Percentiles rank a stretch among this genome's conserved stretches.
These are phyloP conservation scores for Collybiopsis confluens DNA, from an alignment of 768 basidiomycete genomes.

Conservation along the genomic window DNA sequence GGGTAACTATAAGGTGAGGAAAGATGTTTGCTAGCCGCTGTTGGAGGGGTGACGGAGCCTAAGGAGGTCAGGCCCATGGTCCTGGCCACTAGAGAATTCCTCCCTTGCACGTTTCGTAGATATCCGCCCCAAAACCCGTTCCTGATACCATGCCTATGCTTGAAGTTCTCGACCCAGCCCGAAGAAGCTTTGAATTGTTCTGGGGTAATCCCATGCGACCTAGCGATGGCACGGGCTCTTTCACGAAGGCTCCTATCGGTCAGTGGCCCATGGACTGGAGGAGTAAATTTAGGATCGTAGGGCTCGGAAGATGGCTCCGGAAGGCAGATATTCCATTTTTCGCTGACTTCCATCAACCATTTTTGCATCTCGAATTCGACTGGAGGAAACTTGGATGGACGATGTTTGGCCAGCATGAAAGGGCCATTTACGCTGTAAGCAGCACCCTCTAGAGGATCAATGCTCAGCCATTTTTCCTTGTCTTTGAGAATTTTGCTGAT, in stretches of 20 bases:
- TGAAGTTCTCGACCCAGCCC: constrained; percentile 92
- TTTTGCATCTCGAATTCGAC: constrained; percentile 62
- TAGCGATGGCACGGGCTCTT: constrained; percentile 48
- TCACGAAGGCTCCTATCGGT: constrained; percentile 56
- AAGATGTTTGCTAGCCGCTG: not conserved
- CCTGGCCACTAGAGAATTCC: constrained; percentile 1
- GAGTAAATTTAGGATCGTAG: not conserved
- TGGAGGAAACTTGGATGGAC: constrained; percentile 78
- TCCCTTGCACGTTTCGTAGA: constrained; percentile 16
- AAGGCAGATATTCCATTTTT: constrained; percentile 1
- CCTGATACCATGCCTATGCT: constrained; percentile 73
- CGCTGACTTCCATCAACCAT: constrained; percentile 41
- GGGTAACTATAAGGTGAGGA: too few relatives aligned
- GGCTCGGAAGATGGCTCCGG: constrained; percentile 2
- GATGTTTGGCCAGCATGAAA: constrained; percentile 57
- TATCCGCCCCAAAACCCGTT: constrained; percentile 55
- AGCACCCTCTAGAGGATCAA: constrained; percentile 53
- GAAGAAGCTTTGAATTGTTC: constrained; percentile 89
- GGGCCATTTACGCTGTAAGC: not conserved
- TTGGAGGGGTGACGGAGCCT: constrained; percentile 1
- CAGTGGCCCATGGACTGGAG: constrained; percentile 41
- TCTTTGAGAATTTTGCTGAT: constrained; percentile 65
- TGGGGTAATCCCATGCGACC: constrained; percentile 47
- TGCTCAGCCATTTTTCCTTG: constrained; percentile 60
- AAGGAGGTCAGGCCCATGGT: constrained; percentile 16